Evolutionary conservation across 805 yeast genomes (phyloP).

Genomic region (Zygosaccharomyces siamensis): DNA sequence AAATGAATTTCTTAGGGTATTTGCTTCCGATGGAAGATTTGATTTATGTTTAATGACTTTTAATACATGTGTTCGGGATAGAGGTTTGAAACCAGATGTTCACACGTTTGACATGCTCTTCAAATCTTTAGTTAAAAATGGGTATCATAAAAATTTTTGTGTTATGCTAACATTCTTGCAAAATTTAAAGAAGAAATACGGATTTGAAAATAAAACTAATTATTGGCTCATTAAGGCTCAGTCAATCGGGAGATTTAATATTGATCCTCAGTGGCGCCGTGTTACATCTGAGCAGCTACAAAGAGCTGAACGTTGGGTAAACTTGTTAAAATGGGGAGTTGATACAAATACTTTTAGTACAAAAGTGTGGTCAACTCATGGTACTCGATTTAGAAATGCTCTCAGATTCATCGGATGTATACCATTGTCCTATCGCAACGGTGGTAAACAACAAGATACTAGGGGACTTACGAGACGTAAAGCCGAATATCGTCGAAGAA

Average conservation of each 20-base stretch:
- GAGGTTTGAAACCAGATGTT: slow-evolving; percentile 30
- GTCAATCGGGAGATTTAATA: slow-evolving; percentile 27
- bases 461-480: slow-evolving; percentile 11
- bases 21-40: slow-evolving; percentile 34
- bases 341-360: slow-evolving; percentile 8
- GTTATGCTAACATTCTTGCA: slow-evolving; percentile 26
- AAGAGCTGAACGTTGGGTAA: slow-evolving; percentile 6
- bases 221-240: slow-evolving; percentile 26
- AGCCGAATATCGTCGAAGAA: slow-evolving; percentile 16
- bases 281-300: slow-evolving; percentile 6
- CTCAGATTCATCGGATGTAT: slow-evolving; percentile 25
- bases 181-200: slow-evolving; percentile 7
- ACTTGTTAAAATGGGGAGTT: slow-evolving; percentile 9
- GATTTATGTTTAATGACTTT: slow-evolving; percentile 35
- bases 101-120: slow-evolving; percentile 35
- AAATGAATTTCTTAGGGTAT: slow-evolving; percentile 31
- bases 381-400: slow-evolving; percentile 11
- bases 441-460: neutral
- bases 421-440: slow-evolving; percentile 10
- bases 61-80: slow-evolving; percentile 30
- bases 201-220: slow-evolving; percentile 15
- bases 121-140: slow-evolving; percentile 35
- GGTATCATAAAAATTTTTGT: slow-evolving; percentile 28
- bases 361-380: slow-evolving; percentile 11
- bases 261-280: slow-evolving; percentile 5